Base-by-base conservation (phyloP, 352 stramenopile species). In the Phytopythium delawarense region DNA sequence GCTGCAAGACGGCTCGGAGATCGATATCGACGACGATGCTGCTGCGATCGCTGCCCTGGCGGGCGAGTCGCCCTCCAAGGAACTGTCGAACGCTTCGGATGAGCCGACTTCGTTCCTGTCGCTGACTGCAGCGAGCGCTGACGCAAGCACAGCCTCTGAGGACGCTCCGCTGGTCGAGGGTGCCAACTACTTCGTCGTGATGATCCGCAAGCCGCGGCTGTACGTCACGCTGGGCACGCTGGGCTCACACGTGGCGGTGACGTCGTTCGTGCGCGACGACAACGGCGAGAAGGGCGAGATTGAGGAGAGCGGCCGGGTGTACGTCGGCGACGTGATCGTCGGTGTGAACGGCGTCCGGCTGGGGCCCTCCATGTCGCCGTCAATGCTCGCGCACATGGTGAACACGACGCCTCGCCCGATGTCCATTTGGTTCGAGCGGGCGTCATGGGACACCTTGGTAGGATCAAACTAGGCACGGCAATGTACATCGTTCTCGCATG, bases 251-350 rank as follows among this genome's bases (percentile, higher is more conserved):
- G 75, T 91, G 8, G 75, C 72, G 2, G 66, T 91, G 34, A 88
- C 84, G 11, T 87, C 82, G 8, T 91, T 90, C 30, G 74, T 87
- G 20, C 55, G 34, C 12, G 72, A 83, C n/a, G 67, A 79, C n/a
- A 48, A 53, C 40, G 84, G 81, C 2, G 59, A 75, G 23, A 39
- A 48, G 12, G 84, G 84, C 9, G 84, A 94, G 62, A 80, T 94
- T 34, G 82, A 94, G 61, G 55, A 69, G 34, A 91, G 81, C 55
- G 82, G 84, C 37, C 83, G 79, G 44, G 84, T 93, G 21, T 70
- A 89, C 23, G 28, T 79, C 13, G 83, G 83, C 6, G 84, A 92
- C 46, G 64, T 87, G 13, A 70, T 94, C 53, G 61, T 91, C 15
- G 81, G 73, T 30, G 68, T 94, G 30, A 86, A 84, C 39, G 45